Percentiles rank a stretch among this genome's conserved stretches.
Evolutionary conservation across 805 yeast species (phyloP).

Genomic region (Nakazawaea populi): DNA sequence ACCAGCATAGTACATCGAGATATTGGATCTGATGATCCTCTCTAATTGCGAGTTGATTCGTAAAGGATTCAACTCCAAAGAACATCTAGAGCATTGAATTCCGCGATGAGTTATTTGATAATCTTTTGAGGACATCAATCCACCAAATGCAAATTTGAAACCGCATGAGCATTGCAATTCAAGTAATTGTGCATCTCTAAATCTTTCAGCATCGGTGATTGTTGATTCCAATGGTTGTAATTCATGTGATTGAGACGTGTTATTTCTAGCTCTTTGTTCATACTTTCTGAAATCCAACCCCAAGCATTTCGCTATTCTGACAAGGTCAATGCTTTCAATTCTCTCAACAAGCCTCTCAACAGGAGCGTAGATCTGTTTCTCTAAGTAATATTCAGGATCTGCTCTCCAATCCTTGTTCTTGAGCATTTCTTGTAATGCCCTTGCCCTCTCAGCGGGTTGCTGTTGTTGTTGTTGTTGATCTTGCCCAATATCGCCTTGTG

Average conservation of each 20-base stretch:
- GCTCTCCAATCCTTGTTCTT: slow-evolving; percentile 46
- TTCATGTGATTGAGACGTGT: slow-evolving; percentile 28
- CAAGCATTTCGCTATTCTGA: slow-evolving; percentile 67
- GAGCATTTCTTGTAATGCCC: slow-evolving; percentile 71
- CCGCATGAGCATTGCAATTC: slow-evolving; percentile 61
- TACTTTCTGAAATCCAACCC: slow-evolving; percentile 73
- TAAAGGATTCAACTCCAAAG: slow-evolving; percentile 40
- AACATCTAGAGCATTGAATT: slow-evolving; percentile 61
- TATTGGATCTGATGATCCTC: slow-evolving; percentile 57
- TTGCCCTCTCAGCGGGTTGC: slow-evolving; percentile 73
- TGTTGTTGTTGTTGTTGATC: slow-evolving; percentile 22
- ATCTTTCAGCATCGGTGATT: slow-evolving; percentile 76
- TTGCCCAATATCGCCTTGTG: slow-evolving; percentile 36
- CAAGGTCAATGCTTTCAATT: slow-evolving; percentile 81
- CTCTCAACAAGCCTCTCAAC: slow-evolving; percentile 80
- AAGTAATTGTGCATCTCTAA: slow-evolving; percentile 55
- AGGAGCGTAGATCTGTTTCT: slow-evolving; percentile 86
- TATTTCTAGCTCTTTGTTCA: slow-evolving; percentile 36
- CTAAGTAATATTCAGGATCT: slow-evolving; percentile 76
- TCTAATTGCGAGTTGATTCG: slow-evolving; percentile 72
- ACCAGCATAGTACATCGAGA: slow-evolving; percentile 78
- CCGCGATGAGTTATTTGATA: slow-evolving; percentile 66
- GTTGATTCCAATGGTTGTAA: slow-evolving; percentile 77
- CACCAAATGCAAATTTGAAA: slow-evolving; percentile 59
- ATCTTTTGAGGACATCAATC: slow-evolving; percentile 58